phyloP scores from a whole-genome alignment of 23 red algal genomes.

The Gracilaria caudata region DNA sequence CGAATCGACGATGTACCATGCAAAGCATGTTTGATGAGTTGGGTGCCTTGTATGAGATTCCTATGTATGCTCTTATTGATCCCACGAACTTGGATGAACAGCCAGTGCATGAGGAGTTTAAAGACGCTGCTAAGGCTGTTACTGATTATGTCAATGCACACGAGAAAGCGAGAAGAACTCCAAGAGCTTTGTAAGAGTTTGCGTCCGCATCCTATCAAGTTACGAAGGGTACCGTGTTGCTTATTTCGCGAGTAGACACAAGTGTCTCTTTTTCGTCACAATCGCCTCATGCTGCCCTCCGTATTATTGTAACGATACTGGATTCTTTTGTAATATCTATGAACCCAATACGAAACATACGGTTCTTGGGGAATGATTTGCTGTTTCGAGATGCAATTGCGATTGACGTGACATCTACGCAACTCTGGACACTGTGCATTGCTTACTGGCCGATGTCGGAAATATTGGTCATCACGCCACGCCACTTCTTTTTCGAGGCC shows the following conservation, averaged over 20 bases:
- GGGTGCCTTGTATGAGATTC: slow-evolving; percentile 81
- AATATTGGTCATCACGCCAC: not conserved
- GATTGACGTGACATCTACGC: not conserved
- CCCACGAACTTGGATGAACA: slow-evolving; percentile 75
- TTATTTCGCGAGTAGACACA: not conserved
- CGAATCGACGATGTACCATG: slow-evolving; percentile 55
- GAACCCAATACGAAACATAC: too few species aligned
- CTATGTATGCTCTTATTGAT: slow-evolving; percentile 73
- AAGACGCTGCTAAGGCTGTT: slow-evolving; percentile 60
- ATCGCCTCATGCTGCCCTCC: not conserved
- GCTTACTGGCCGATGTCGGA: not conserved
- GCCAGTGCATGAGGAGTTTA: slow-evolving; percentile 51
- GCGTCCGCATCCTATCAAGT: too few species aligned
- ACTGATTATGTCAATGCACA: slow-evolving; percentile 63
- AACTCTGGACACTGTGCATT: not conserved
- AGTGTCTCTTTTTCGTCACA: not conserved
- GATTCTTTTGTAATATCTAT: too few species aligned
- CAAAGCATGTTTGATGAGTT: slow-evolving; percentile 76
- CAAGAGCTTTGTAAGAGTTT: not conserved
- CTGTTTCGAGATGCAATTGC: not conserved
- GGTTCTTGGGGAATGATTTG: not conserved
- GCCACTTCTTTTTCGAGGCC: not conserved
- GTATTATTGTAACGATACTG: not conserved
- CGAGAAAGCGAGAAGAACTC: slow-evolving; percentile 13
- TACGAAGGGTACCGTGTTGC: not conserved